Evolutionary conservation across 129 eudicot genomes (phyloP).

Genomic region (Flaveria ramosissima): DNA sequence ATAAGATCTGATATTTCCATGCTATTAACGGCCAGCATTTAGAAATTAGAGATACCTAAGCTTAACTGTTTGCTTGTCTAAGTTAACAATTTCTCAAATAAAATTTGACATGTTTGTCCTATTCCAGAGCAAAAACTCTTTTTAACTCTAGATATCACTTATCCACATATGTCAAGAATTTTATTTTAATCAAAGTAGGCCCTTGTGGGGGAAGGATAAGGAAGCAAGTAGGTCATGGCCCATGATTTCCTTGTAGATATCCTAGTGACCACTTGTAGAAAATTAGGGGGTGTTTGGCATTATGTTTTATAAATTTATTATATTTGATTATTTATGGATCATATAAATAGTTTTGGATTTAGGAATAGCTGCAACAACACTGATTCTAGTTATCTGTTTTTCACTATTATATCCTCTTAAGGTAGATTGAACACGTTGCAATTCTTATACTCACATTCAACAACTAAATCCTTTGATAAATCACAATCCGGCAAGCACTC

Average conservation of each 20-base stretch:
- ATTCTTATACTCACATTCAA: too few species aligned
- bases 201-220: constrained; percentile 32
- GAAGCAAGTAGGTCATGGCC: background rate
- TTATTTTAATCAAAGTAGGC: constrained; percentile 29
- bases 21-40: too few species aligned
- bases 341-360: background rate
- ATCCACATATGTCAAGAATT: constrained; percentile 24
- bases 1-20: too few species aligned
- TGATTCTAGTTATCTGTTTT: background rate
- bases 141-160: constrained; percentile 24
- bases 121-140: constrained; percentile 1
- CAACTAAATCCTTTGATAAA: too few species aligned
- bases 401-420: background rate
- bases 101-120: constrained; percentile 18
- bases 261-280: constrained; percentile 2
- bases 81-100: background rate
- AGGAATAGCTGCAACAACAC: constrained; percentile 3
- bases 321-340: background rate
- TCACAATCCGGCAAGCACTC: background rate
- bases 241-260: constrained; percentile 5
- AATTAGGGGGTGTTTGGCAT: constrained; percentile 9
- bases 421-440: too few species aligned
- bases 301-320: background rate
- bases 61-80: constrained; percentile 14
- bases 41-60: background rate